A percentile compares a stretch with the other conserved stretches of the same genome.
These are phyloP conservation scores for Penicillium digitatum DNA, from an alignment of 2,329 filamentous ascomycete genomes.

Conservation along the genomic window DNA sequence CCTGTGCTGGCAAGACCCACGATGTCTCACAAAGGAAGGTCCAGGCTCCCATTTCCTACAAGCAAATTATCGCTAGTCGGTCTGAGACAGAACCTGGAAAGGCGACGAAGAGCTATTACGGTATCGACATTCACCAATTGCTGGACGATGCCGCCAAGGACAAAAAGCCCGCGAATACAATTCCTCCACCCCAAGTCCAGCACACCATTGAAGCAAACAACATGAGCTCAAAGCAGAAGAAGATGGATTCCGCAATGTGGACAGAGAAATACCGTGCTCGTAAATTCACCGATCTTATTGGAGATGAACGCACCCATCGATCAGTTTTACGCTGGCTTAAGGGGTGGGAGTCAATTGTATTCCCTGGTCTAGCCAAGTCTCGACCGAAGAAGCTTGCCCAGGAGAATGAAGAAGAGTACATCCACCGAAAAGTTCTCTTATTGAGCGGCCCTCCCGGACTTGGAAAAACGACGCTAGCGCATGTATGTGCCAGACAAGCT, in stretches of 20 bases:
- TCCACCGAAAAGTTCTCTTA: constrained; percentile 82
- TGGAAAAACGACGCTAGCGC: constrained; percentile 92
- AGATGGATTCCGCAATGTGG: constrained; percentile 60
- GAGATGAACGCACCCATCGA: constrained; percentile 90
- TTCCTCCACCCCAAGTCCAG: constrained; percentile 22
- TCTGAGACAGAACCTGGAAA: constrained; percentile 50
- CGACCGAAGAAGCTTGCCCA: constrained; percentile 50
- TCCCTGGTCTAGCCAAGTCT: constrained; percentile 66
- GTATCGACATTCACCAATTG: constrained; percentile 82
- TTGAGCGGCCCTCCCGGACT: constrained; percentile 88
- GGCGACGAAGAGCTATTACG: constrained; percentile 71
- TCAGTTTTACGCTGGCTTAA: constrained; percentile 91
- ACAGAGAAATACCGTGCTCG: constrained; percentile 94
- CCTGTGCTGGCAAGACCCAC: constrained; percentile 48
- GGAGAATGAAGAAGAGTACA: constrained; percentile 62
- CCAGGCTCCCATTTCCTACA: constrained; percentile 44
- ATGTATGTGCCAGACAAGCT: constrained; percentile 91
- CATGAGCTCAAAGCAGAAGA: constrained; percentile 26
- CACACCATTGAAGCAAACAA: constrained; percentile 33
- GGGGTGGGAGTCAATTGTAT: constrained; percentile 87
- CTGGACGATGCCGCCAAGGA: constrained; percentile 68
- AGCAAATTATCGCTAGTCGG: constrained; percentile 52
- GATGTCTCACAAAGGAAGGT: constrained; percentile 41
- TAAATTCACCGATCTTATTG: constrained; percentile 88
- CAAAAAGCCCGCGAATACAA: constrained; percentile 24